Evolutionary conservation across 23 red algal species (phyloP).

Genomic region (Porphyridium purpureum): DNA sequence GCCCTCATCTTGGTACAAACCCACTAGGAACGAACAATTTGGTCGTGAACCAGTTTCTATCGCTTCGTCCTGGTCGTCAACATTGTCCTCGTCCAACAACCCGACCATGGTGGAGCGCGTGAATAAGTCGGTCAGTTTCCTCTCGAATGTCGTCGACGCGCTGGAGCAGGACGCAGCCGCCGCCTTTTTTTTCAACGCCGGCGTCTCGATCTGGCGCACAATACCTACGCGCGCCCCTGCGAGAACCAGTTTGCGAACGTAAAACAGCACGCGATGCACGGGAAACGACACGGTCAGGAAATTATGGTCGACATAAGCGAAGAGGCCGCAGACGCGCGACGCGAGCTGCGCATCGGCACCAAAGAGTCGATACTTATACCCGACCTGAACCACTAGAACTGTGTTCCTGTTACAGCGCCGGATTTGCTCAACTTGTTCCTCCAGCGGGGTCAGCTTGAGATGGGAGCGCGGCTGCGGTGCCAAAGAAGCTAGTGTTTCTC

Average conservation of each 20-base stretch:
- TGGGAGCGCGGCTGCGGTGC: too few relatives aligned
- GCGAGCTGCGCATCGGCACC: conserved; percentile 46
- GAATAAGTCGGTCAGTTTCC: conserved; percentile 38
- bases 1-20: not conserved
- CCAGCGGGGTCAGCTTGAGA: conserved; percentile 59
- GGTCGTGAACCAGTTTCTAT: too few relatives aligned
- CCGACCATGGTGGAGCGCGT: conserved; percentile 16
- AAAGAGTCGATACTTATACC: conserved; percentile 69
- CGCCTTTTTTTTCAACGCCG: conserved; percentile 56
- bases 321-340: conserved; percentile 24
- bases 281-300: conserved; percentile 60
- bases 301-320: conserved; percentile 54
- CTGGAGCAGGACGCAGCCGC: conserved; percentile 18
- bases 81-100: not conserved
- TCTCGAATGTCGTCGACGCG: conserved; percentile 20
- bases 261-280: conserved; percentile 15
- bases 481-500: too few relatives aligned
- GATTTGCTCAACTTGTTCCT: conserved; percentile 34
- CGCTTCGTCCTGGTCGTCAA: too few relatives aligned
- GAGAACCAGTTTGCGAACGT: conserved; percentile 39
- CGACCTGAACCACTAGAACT: conserved; percentile 50
- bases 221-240: conserved; percentile 53
- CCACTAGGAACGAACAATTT: too few relatives aligned
- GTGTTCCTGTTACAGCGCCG: conserved; percentile 22
- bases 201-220: conserved; percentile 61